Base-by-base conservation (phyloP, 257 asterid genomes). In the Misopates orontium region DNA sequence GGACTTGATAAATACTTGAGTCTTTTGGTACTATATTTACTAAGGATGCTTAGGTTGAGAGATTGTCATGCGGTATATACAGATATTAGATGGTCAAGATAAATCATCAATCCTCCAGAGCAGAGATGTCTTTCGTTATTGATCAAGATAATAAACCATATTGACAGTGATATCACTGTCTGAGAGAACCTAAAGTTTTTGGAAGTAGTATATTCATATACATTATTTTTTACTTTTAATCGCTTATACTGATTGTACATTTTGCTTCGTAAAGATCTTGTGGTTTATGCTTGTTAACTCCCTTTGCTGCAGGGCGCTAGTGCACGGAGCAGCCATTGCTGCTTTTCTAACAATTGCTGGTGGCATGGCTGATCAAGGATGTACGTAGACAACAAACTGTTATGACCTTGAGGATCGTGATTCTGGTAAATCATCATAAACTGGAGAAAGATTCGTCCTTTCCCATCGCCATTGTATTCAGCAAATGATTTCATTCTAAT, bases 311-410 rank as follows among this genome's bases (percentile, higher is more conserved):
- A 94, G 99, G 76, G 80, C 86, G 10, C 75, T 90, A 95, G 93
- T 83, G 62, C 95, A 90, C 67, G 97, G 99, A 56, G 95, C 99
- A 7, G 84, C 79, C 59, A 90, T 94, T 39, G 82, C 96, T n/a
- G 89, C 97, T 52, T 94, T 94, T 79, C 77, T 90, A 19, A 84
- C 96, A 16, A 85, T 94, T 23, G 96, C 97, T 15, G 79, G 76
- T 56, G 79, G 95, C 52, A 94, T 94, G 96, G 84, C 87, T n/a
- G 96, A 88, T 76, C 99, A 94, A 80, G 99, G 97, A 39, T 94
- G 99, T 42, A 90, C 87, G 5, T 91, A 83, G 66, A 22, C 54
- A 59, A 60, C 47, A 1, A 7, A 1, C 42, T 8, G 0, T 8
- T 8, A 17, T 14, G n/a, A 23, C 59, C 55, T 49, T 56, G 52